Conservation (phyloP, 2,329 filamentous ascomycete species). For the Botrytis galanthina region DNA sequence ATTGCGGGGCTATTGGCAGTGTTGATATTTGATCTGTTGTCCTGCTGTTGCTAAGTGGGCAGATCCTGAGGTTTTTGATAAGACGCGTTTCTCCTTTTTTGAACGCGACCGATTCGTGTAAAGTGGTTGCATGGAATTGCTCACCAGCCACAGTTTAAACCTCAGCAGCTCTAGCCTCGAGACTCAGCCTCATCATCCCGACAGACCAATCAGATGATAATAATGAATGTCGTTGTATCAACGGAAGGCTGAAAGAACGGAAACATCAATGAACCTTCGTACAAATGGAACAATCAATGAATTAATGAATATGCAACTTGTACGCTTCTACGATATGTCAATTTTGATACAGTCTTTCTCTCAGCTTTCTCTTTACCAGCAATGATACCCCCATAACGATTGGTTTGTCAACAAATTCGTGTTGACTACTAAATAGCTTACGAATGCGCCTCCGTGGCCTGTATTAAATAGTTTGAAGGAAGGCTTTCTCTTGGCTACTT, state of each 20-base stretch:
- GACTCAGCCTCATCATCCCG: not conserved
- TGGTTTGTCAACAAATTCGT: constrained; percentile 27
- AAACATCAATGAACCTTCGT: not conserved
- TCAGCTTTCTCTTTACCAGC: constrained; percentile 24
- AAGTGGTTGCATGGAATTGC: constrained; percentile 22
- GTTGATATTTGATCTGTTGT: constrained; percentile 12
- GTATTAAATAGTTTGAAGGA: constrained; percentile 2
- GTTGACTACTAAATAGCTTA: constrained; percentile 21
- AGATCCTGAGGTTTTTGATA: constrained; percentile 16
- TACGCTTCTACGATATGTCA: not conserved
- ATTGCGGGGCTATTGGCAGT: constrained; percentile 6
- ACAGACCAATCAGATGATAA: not conserved
- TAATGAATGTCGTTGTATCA: not conserved
- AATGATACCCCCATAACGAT: constrained; percentile 39
- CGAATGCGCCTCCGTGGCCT: constrained; percentile 31
- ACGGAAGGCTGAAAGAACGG: constrained; percentile 23
- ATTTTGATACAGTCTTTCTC: not conserved
- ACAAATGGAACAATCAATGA: constrained; percentile 2
- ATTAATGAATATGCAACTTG: constrained; percentile 6
- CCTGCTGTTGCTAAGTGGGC: constrained; percentile 15
- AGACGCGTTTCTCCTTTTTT: constrained; percentile 18
- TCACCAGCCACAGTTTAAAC: not conserved
- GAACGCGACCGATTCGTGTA: constrained; percentile 23
- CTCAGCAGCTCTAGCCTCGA: constrained; percentile 6
- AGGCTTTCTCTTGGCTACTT: not conserved